Evolutionary conservation across 2,329 filamentous ascomycete genomes (phyloP).

Genomic region (Raffaelea deltoideospora): DNA sequence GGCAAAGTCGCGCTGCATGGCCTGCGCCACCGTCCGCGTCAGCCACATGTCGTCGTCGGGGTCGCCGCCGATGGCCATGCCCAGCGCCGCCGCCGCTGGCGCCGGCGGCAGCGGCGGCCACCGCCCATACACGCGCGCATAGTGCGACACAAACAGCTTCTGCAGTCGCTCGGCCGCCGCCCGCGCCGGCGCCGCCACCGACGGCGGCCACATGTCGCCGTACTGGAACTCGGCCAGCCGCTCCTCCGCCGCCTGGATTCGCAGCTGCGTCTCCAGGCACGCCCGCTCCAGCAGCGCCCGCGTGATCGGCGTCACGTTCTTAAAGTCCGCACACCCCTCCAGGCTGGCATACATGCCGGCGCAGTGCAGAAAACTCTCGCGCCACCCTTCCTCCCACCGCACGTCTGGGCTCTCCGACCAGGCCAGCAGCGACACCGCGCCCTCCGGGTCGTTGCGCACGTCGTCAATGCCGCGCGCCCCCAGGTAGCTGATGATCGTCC

Average conservation of each 20-base stretch:
- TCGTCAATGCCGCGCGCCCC: slow-evolving; percentile 46
- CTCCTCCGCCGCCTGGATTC: slow-evolving; percentile 46
- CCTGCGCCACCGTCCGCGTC: slow-evolving; percentile 38
- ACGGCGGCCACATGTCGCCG: slow-evolving; percentile 40
- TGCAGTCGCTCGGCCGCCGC: slow-evolving; percentile 44
- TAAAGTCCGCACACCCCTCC: slow-evolving; percentile 40
- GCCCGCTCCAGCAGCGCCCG: slow-evolving; percentile 47
- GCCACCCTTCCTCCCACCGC: slow-evolving; percentile 51
- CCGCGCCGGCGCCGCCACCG: slow-evolving; percentile 26
- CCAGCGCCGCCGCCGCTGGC: slow-evolving; percentile 2
- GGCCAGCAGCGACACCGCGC: slow-evolving; percentile 44
- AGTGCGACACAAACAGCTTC: slow-evolving; percentile 44
- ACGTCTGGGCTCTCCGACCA: slow-evolving; percentile 51
- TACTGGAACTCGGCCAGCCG: slow-evolving; percentile 46
- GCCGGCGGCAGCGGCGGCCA: slow-evolving; percentile 34
- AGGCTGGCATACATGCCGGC: slow-evolving; percentile 45
- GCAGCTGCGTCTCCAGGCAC: slow-evolving; percentile 44
- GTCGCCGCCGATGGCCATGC: slow-evolving; percentile 11
- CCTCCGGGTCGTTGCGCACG: slow-evolving; percentile 42
- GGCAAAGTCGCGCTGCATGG: slow-evolving; percentile 51
- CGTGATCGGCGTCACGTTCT: slow-evolving; percentile 43
- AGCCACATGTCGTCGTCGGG: slow-evolving; percentile 40
- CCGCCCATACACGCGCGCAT: slow-evolving; percentile 36
- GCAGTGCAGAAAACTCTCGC: slow-evolving; percentile 51
- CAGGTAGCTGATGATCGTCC: slow-evolving; percentile 46